Base-by-base conservation (phyloP, 257 asterid genomes). In the Capsicum rhomboideum region DNA sequence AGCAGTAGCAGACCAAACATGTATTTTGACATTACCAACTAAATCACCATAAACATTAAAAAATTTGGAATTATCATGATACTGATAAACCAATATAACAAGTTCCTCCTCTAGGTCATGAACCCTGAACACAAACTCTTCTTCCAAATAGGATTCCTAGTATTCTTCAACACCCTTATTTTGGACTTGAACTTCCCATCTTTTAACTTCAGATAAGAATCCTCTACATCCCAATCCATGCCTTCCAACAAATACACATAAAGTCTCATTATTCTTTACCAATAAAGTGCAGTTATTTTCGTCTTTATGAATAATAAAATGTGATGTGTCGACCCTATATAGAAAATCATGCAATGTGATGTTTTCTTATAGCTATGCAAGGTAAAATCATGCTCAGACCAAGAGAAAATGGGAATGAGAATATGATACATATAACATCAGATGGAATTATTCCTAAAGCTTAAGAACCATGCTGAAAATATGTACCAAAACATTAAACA, bases 41-140 rank as follows among this genome's bases (percentile, higher is more conserved):
- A 91, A 82, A 50, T 90, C 92, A 77, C 93, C 92, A 50, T 87
- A 83, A 75, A 49, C 90, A 87, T 50, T n/a, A 50, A 95, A 91
- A 72, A 92, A 87, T 16, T 96, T 94, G 28, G 89, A 90, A 10
- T 88, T 92, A 67, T 89, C 96, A 56, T 78, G 88, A 85, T 89
- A 64, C 20, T 87, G 87, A 80, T 89, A 91, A 18, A 91, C 93
- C 31, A 95, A 91, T 8, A 92, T 79, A 83, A 91, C 91, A 40
- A 94, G 90, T 29, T 94, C 92, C 1, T 92, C 97, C 83, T 89
- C 94, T 87, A 93, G 87, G 83, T 93, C 94, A 72, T 85, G 79
- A 17, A 91, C 97, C 61, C 90, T 86, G 83, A 96, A 96, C 64
- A 86, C 94, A 80, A 96, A 96, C 90, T 94, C 99, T 84, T 96